A percentile compares a stretch with the other conserved stretches of the same genome.
phyloP scores from a whole-genome alignment of 257 asterid species.

The Fraxinus anomala region DNA sequence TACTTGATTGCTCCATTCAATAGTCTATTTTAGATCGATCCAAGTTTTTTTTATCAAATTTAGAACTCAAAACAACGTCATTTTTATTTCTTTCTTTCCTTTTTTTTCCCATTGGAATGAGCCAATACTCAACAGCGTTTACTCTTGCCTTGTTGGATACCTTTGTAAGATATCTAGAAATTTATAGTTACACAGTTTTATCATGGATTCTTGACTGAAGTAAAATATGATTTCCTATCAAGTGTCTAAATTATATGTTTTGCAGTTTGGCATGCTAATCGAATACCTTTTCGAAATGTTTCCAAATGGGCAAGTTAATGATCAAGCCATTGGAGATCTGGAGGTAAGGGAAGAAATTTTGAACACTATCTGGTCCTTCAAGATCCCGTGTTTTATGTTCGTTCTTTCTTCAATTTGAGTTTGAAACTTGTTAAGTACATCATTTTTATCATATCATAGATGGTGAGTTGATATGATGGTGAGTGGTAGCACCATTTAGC shows the following conservation, averaged over 20 bases:
- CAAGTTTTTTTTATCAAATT: neutral
- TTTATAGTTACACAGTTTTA: conserved; percentile 6
- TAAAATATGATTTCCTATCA: neutral
- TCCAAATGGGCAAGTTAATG: conserved; percentile 64
- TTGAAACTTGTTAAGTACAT: conserved; percentile 8
- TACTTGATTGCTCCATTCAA: neutral
- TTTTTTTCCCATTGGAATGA: neutral
- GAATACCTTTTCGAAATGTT: conserved; percentile 70
- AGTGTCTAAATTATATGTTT: conserved; percentile 20
- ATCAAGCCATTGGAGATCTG: conserved; percentile 85
- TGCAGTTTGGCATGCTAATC: conserved; percentile 96
- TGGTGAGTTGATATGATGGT: conserved; percentile 2
- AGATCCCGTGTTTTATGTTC: conserved; percentile 12
- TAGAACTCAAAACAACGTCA: neutral
- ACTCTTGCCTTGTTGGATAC: conserved; percentile 2
- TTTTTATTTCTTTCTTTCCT: neutral
- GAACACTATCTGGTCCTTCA: conserved; percentile 1
- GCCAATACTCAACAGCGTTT: conserved; percentile 1
- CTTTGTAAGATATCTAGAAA: conserved; percentile 4
- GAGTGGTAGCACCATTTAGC: conserved; percentile 10
- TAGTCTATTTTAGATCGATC: neutral
- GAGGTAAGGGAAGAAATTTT: conserved; percentile 58
- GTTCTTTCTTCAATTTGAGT: conserved; percentile 20
- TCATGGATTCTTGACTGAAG: neutral
- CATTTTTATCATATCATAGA: neutral